A percentile compares a stretch with the other conserved stretches of the same genome.
Evolutionary conservation across 1,139 yeast species (phyloP).

Genomic region (Candida glucosophila): DNA sequence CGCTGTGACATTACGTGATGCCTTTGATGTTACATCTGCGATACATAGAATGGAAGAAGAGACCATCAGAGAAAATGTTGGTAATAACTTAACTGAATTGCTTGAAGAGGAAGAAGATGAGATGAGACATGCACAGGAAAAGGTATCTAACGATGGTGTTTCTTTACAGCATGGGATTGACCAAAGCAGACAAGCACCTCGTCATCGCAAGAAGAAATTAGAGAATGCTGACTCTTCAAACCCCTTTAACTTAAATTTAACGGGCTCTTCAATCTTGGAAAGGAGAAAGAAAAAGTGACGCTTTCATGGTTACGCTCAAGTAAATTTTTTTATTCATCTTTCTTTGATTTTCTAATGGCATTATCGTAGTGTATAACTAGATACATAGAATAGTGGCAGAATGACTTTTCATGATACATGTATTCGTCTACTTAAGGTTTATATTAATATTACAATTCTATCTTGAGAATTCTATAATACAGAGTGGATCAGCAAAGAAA

Average conservation of each 20-base stretch:
- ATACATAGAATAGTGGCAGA: no score
- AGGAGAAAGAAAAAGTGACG: slow-evolving; percentile 58
- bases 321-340: no score
- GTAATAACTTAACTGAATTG: slow-evolving; percentile 18
- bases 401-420: no score
- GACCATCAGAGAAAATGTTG: slow-evolving; percentile 40
- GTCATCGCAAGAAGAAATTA: slow-evolving; percentile 9
- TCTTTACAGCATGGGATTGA: slow-evolving; percentile 3
- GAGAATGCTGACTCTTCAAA: no score
- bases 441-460: no score
- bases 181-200: slow-evolving; percentile 15
- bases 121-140: slow-evolving; percentile 19
- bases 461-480: no score
- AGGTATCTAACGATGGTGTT: slow-evolving; percentile 3
- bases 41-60: slow-evolving; percentile 92
- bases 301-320: neutral
- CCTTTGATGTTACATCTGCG: slow-evolving; percentile 89
- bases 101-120: slow-evolving; percentile 35
- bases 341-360: neutral
- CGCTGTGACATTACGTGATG: slow-evolving; percentile 89
- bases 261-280: slow-evolving; percentile 74
- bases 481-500: no score
- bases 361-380: neutral
- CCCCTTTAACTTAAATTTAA: slow-evolving; percentile 59
- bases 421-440: no score